phyloP scores from a whole-genome alignment of 2,329 filamentous ascomycete genomes.

The Beauveria sp. region DNA sequence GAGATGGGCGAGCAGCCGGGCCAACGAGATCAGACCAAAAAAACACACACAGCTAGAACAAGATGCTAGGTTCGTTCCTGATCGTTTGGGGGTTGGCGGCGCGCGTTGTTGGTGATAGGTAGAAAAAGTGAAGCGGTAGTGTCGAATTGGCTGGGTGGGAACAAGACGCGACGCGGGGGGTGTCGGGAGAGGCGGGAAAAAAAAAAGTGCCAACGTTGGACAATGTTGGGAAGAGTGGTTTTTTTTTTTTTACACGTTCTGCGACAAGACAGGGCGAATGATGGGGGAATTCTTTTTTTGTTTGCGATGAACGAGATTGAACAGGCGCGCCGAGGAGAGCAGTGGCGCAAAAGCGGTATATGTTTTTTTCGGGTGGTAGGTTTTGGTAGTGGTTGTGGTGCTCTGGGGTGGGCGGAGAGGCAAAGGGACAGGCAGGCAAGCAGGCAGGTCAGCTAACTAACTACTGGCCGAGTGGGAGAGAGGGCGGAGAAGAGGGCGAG shows the following conservation, averaged over 20 bases:
- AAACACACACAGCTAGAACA: neutral
- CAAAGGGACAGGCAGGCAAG: too few relatives aligned
- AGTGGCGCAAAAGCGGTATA: conserved; percentile 10
- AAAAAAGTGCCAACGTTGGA: neutral
- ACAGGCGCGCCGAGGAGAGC: neutral
- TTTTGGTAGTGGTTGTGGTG: neutral
- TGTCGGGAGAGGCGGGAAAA: neutral
- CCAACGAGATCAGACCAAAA: conserved; percentile 7
- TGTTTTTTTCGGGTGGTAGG: neutral
- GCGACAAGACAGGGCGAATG: neutral
- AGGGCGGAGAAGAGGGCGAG: too few relatives aligned
- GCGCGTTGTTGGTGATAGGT: neutral
- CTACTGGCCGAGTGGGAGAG: too few relatives aligned
- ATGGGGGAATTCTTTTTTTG: neutral
- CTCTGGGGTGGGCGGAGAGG: too few relatives aligned
- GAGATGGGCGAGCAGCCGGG: neutral
- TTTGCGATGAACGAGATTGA: neutral
- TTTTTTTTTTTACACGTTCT: neutral
- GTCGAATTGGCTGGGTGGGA: neutral
- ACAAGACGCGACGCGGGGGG: neutral
- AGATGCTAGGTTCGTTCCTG: neutral
- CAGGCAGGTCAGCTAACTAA: too few relatives aligned
- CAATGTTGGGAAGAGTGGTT: too few relatives aligned
- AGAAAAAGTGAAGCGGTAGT: neutral
- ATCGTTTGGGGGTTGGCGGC: neutral